Conservation (phyloP, 2,329 filamentous ascomycete species). For the Colletotrichum cereale region DNA sequence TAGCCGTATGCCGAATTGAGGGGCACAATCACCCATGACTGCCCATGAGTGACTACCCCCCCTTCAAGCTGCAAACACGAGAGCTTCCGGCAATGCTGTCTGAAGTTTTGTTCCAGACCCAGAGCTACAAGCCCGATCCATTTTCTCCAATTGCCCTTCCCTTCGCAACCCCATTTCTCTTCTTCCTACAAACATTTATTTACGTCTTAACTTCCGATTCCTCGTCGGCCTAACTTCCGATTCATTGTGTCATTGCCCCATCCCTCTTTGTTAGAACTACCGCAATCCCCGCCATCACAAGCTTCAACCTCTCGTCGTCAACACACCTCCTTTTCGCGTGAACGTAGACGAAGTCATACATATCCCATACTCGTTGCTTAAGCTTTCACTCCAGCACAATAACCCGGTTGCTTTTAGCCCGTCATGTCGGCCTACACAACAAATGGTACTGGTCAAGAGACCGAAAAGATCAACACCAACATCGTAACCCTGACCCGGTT, state of each 20-base stretch:
- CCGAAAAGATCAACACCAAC: slow-evolving; percentile 92
- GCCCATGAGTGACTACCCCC: not conserved
- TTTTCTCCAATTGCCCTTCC: slow-evolving; percentile 35
- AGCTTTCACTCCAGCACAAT: not conserved
- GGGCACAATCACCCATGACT: slow-evolving; percentile 20
- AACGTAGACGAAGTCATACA: not conserved
- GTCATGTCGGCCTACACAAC: slow-evolving; percentile 41
- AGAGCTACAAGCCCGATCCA: slow-evolving; percentile 28
- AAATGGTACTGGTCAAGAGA: slow-evolving; percentile 62
- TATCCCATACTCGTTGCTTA: not conserved
- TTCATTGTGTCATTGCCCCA: slow-evolving; percentile 16
- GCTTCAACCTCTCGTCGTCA: slow-evolving; percentile 16
- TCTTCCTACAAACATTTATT: slow-evolving; percentile 27
- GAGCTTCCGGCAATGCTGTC: slow-evolving; percentile 30
- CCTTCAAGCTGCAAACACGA: slow-evolving; percentile 12
- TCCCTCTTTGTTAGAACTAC: slow-evolving; percentile 22
- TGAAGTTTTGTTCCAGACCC: slow-evolving; percentile 34
- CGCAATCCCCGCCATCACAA: slow-evolving; percentile 31
- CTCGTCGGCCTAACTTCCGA: slow-evolving; percentile 14
- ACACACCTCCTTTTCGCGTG: slow-evolving; percentile 6
- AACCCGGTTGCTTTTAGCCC: not conserved
- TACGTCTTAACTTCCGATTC: not conserved
- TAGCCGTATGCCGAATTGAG: slow-evolving; percentile 41
- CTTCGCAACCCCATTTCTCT: slow-evolving; percentile 13
- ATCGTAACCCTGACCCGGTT: slow-evolving; percentile 96